A percentile compares a stretch with the other conserved stretches of the same genome.
These are phyloP conservation scores for Solanum virginianum DNA, from an alignment of 257 asterid genomes.

Conservation along the genomic window DNA sequence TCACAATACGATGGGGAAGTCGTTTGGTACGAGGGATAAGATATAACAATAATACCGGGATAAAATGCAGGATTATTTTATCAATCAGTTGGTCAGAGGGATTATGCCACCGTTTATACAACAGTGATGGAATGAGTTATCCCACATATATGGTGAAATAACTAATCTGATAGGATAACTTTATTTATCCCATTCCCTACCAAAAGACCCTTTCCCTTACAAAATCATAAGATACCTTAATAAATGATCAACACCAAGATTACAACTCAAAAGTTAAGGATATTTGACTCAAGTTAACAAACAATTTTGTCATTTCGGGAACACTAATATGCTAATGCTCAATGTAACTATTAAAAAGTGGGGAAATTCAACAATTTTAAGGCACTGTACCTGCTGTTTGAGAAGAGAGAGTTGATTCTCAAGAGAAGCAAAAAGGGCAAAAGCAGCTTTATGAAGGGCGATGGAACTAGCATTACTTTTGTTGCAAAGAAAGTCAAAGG, in stretches of 20 bases:
- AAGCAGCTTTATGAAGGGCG: constrained; percentile 9
- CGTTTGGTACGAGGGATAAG: neutral
- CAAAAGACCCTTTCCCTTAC: neutral
- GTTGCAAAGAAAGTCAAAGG: neutral
- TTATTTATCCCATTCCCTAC: too few relatives aligned
- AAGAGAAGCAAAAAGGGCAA: constrained; percentile 1
- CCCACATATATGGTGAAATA: neutral
- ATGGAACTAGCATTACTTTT: constrained; percentile 3
- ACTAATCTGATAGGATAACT: neutral
- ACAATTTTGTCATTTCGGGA: neutral
- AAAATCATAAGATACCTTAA: neutral
- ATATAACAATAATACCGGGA: too few relatives aligned
- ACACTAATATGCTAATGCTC: neutral
- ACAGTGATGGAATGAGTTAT: neutral
- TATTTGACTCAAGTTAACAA: neutral
- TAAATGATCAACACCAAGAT: neutral
- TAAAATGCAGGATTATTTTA: neutral
- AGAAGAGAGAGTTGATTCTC: constrained; percentile 7
- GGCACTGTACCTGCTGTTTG: constrained; percentile 6
- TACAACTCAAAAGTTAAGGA: neutral
- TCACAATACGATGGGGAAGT: neutral
- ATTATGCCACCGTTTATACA: neutral
- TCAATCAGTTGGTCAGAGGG: neutral
- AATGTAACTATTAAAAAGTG: neutral
- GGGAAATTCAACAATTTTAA: neutral